Conservation (phyloP, 306 rosid species). For the Cotoneaster glaucophyllus region DNA sequence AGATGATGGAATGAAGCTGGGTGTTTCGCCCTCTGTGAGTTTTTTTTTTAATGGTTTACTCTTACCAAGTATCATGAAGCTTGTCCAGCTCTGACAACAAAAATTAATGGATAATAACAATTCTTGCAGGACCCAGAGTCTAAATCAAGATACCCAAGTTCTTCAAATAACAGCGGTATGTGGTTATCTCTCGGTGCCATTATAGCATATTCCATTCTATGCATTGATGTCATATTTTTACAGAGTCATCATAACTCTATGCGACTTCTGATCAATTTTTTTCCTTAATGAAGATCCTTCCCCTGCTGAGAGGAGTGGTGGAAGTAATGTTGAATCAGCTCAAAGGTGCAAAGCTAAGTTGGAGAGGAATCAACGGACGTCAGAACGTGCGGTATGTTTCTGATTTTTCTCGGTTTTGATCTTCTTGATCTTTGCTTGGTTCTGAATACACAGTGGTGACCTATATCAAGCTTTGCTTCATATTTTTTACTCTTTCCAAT, state of each 20-base stretch:
- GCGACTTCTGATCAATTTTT: conserved; percentile 10
- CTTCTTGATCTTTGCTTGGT: conserved; percentile 7
- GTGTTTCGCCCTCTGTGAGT: conserved; percentile 25
- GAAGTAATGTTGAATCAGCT: conserved; percentile 50
- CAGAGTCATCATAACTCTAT: too few species aligned
- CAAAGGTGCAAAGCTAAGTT: conserved; percentile 77
- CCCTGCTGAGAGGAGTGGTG: conserved; percentile 42
- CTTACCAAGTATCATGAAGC: background rate
- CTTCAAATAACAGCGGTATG: conserved; percentile 66
- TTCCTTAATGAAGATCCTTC: conserved; percentile 30
- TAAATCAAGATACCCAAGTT: conserved; percentile 37
- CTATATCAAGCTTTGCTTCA: conserved; percentile 21
- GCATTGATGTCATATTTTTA: too few species aligned
- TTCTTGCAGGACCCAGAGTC: conserved; percentile 35
- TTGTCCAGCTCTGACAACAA: background rate
- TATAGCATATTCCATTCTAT: too few species aligned
- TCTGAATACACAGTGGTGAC: background rate
- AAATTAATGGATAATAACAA: background rate
- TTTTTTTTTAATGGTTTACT: background rate
- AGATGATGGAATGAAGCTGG: conserved; percentile 42
- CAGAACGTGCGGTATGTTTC: conserved; percentile 79
- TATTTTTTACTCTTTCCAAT: conserved; percentile 19
- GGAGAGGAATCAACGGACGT: conserved; percentile 74
- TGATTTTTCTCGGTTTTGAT: conserved; percentile 9
- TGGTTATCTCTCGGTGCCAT: conserved; percentile 12